Evolutionary conservation across 257 asterid species (phyloP).

Genomic region (Salvia hispanica): DNA sequence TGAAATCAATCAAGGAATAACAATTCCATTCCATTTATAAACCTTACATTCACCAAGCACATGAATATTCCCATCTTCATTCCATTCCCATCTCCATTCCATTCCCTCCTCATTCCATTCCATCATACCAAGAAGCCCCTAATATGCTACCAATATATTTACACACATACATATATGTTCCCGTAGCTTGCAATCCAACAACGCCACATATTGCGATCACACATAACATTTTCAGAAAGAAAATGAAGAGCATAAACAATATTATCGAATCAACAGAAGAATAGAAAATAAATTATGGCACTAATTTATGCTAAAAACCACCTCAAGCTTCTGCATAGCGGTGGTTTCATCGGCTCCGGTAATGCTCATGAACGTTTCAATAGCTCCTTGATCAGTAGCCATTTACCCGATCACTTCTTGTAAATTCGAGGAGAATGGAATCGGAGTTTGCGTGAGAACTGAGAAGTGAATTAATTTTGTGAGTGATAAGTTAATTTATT

Average conservation of each 20-base stretch:
- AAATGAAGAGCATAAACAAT: background rate
- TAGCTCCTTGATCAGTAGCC: slow-evolving; percentile 48
- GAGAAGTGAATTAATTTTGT: background rate
- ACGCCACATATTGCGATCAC: slow-evolving; percentile 28
- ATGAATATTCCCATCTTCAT: too few species aligned
- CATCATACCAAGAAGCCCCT: too few species aligned
- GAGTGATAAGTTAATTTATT: background rate
- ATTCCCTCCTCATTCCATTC: too few species aligned
- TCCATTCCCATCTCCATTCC: too few species aligned
- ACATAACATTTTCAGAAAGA: background rate
- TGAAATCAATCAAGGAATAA: too few species aligned
- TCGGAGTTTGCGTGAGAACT: background rate
- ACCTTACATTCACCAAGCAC: too few species aligned
- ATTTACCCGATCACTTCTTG: slow-evolving; percentile 30
- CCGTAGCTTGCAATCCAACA: slow-evolving; percentile 1
- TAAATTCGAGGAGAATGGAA: background rate
- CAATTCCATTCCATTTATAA: too few species aligned
- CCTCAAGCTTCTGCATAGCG: slow-evolving; percentile 48
- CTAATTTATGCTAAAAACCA: background rate
- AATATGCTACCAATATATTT: background rate
- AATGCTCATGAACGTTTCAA: slow-evolving; percentile 50
- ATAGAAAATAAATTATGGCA: background rate
- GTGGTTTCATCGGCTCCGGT: slow-evolving; percentile 48
- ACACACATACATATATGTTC: background rate
- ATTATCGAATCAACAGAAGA: background rate